phyloP scores from a whole-genome alignment of 75 land plant species.

The Sequoia sempervirens region DNA sequence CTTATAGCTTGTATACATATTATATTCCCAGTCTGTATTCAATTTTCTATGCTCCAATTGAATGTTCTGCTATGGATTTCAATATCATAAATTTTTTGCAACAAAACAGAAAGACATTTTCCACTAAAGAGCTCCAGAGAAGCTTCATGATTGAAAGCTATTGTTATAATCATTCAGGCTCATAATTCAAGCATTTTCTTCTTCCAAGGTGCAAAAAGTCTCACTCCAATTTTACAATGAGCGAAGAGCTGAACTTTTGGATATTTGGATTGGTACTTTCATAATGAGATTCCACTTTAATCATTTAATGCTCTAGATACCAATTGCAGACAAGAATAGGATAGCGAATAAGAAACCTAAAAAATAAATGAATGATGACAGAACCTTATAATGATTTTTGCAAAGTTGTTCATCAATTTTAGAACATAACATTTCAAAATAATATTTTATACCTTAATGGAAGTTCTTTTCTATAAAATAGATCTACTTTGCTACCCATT shows the following conservation, averaged over 20 bases:
- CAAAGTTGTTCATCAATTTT: neutral
- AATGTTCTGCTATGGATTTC: neutral
- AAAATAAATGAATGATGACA: neutral
- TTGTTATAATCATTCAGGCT: neutral
- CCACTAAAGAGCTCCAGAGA: neutral
- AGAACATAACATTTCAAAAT: neutral
- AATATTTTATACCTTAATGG: conserved; percentile 57
- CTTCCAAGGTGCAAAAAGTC: neutral
- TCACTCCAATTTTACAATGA: neutral
- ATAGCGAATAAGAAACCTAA: neutral
- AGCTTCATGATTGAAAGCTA: neutral
- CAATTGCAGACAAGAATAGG: neutral
- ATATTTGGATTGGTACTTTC: neutral
- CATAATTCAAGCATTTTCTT: neutral
- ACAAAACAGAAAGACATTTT: neutral
- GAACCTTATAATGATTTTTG: neutral
- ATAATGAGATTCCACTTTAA: neutral
- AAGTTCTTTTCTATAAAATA: conserved; percentile 73
- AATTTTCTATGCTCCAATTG: neutral
- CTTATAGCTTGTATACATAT: neutral
- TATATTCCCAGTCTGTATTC: neutral
- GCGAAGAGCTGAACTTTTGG: neutral
- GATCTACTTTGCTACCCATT: conserved; percentile 78
- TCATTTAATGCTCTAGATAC: neutral
- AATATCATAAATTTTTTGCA: neutral